Conservation (phyloP, 352 stramenopile species). For the Albugo candida region DNA sequence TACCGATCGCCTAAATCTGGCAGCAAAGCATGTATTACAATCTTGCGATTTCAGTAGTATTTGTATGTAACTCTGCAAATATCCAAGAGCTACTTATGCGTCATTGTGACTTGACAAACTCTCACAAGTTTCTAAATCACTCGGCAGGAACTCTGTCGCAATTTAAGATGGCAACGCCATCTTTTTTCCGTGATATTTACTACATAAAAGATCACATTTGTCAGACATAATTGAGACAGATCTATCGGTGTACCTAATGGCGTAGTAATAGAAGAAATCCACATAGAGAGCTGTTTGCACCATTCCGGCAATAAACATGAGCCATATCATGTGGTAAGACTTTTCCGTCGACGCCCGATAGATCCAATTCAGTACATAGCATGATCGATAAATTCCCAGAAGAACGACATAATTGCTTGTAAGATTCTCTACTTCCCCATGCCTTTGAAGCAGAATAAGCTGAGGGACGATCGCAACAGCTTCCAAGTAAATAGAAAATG, state of each 20-base stretch:
- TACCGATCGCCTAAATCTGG: conserved; percentile 48
- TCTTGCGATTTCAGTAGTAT: conserved; percentile 53
- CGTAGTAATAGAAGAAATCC: conserved; percentile 99
- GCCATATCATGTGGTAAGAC: conserved; percentile 95
- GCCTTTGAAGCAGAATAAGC: conserved; percentile 96
- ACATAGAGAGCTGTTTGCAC: conserved; percentile 98
- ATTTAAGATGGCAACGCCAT: conserved; percentile 73
- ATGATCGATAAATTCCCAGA: conserved; percentile 92
- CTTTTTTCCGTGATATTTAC: conserved; percentile 83
- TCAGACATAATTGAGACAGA: conserved; percentile 3
- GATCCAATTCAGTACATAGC: conserved; percentile 99
- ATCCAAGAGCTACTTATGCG: neutral
- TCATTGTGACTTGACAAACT: neutral
- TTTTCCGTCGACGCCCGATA: conserved; percentile 91
- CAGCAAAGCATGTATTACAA: conserved; percentile 55
- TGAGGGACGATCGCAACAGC: conserved; percentile 97
- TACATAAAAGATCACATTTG: conserved; percentile 7
- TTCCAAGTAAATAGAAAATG: conserved; percentile 99
- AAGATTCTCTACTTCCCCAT: conserved; percentile 97
- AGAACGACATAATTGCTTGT: conserved; percentile 99
- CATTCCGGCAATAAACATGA: conserved; percentile 97
- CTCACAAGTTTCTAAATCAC: too few species aligned
- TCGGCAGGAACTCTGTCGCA: too few species aligned
- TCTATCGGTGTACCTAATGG: conserved; percentile 44
- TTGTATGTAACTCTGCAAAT: conserved; percentile 1